These are phyloP conservation scores for Deinandra increscens DNA, from an alignment of 129 eudicot species.

Conservation along the genomic window DNA sequence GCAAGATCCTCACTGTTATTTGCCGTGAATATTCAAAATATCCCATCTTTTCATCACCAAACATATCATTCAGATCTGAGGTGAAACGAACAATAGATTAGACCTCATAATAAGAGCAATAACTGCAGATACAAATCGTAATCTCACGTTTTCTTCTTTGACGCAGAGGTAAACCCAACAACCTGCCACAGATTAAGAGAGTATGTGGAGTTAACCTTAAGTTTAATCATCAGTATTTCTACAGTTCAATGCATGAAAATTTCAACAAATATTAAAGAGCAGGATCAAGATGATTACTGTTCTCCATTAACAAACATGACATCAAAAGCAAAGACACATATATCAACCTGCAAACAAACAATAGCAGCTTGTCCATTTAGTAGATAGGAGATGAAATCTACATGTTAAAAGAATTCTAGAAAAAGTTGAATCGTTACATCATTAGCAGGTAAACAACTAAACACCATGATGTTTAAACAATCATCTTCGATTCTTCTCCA, in stretches of 20 bases:
- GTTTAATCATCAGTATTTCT: background rate
- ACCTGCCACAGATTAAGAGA: slow-evolving; percentile 48
- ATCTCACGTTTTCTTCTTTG: slow-evolving; percentile 72
- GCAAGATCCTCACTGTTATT: slow-evolving; percentile 55
- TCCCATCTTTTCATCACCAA: slow-evolving; percentile 63
- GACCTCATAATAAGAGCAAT: slow-evolving; percentile 7
- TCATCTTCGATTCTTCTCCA: background rate
- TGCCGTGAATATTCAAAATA: slow-evolving; percentile 77
- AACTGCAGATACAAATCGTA: slow-evolving; percentile 14
- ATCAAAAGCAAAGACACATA: slow-evolving; percentile 81
- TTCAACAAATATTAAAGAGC: slow-evolving; percentile 7
- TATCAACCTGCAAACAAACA: slow-evolving; percentile 69
- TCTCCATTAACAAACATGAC: slow-evolving; percentile 91
- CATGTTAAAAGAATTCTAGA: background rate
- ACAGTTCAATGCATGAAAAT: background rate
- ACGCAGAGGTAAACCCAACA: slow-evolving; percentile 72
- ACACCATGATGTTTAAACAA: background rate
- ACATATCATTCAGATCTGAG: slow-evolving; percentile 68
- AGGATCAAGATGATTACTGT: slow-evolving; percentile 60
- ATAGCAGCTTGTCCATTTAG: slow-evolving; percentile 1
- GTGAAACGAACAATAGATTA: slow-evolving; percentile 15
- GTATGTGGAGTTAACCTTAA: background rate
- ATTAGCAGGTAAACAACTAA: background rate
- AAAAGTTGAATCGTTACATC: slow-evolving; percentile 14
- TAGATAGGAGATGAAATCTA: background rate